A percentile compares a stretch with the other conserved stretches of the same genome.
Conservation (phyloP, 2,329 filamentous ascomycete species). For the Magnaporthiopsis incrustans region DNA sequence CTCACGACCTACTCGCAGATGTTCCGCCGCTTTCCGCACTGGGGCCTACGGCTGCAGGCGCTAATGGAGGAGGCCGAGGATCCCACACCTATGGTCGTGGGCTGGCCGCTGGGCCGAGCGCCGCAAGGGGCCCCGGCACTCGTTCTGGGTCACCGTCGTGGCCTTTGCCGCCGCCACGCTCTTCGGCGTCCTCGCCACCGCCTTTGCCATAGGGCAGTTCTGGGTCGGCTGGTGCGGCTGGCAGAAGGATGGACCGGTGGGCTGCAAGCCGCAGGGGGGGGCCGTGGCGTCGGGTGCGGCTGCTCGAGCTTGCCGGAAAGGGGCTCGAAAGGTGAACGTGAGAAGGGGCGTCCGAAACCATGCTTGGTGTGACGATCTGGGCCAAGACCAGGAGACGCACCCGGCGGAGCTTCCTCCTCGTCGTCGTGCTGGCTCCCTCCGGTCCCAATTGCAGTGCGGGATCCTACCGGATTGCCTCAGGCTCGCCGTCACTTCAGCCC, state of each 20-base stretch:
- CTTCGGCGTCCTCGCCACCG: background rate
- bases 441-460: too few relatives aligned
- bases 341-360: too few relatives aligned
- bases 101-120: slow-evolving; percentile 1
- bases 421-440: too few relatives aligned
- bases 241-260: background rate
- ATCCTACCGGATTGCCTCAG: too few relatives aligned
- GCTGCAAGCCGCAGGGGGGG: too few relatives aligned
- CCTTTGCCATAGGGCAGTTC: background rate
- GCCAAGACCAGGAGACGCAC: too few relatives aligned
- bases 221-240: background rate
- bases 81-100: slow-evolving; percentile 2
- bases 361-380: too few relatives aligned
- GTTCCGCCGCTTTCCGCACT: background rate
- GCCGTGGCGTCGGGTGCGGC: too few relatives aligned
- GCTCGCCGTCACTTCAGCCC: too few relatives aligned
- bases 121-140: background rate
- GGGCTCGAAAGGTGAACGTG: too few relatives aligned
- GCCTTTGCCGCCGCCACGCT: background rate
- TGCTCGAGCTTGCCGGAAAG: too few relatives aligned
- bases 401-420: too few relatives aligned
- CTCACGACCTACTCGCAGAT: background rate
- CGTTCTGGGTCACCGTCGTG: slow-evolving; percentile 1
- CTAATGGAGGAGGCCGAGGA: background rate
- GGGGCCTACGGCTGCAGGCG: background rate